A percentile compares a stretch with the other conserved stretches of the same genome.
phyloP scores from a whole-genome alignment of 768 basidiomycete genomes.

The Sporobolomyces phaffii region DNA sequence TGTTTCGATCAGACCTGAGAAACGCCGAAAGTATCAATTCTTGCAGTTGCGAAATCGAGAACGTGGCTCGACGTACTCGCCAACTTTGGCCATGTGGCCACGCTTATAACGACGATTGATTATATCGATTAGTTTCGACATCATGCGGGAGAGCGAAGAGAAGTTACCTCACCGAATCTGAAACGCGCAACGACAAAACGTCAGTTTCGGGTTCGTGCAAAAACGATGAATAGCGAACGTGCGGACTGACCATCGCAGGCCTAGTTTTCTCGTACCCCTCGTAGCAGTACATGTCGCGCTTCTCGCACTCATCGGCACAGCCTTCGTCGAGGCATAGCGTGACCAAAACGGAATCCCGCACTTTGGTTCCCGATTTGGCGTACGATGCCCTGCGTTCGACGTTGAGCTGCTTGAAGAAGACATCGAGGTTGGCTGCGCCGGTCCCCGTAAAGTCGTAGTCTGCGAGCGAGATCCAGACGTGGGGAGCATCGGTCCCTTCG shows the following conservation, averaged over 20 bases:
- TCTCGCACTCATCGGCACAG: conserved; percentile 12
- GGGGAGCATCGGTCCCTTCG: neutral
- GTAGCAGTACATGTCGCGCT: conserved; percentile 17
- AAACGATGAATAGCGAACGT: neutral
- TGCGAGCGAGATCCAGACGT: conserved; percentile 25
- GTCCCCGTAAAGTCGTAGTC: neutral
- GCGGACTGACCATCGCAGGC: conserved; percentile 10
- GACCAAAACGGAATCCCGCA: conserved; percentile 13
- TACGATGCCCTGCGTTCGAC: neutral
- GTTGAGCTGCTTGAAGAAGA: conserved; percentile 23
- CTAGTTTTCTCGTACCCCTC: conserved; percentile 5
- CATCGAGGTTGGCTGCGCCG: conserved; percentile 14
- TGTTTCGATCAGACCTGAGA: conserved; percentile 18
- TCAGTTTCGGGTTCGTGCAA: neutral
- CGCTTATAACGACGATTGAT: neutral
- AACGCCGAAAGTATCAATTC: neutral
- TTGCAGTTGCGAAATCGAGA: neutral
- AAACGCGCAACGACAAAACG: neutral
- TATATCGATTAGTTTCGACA: neutral
- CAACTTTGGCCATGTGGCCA: conserved; percentile 25
- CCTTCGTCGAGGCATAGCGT: conserved; percentile 23
- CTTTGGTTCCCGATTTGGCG: neutral
- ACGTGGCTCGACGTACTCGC: neutral
- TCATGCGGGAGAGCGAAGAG: neutral
- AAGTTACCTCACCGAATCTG: neutral